These are phyloP conservation scores for Aspergillus calidoustus DNA, from an alignment of 2,329 filamentous ascomycete genomes.

Conservation along the genomic window DNA sequence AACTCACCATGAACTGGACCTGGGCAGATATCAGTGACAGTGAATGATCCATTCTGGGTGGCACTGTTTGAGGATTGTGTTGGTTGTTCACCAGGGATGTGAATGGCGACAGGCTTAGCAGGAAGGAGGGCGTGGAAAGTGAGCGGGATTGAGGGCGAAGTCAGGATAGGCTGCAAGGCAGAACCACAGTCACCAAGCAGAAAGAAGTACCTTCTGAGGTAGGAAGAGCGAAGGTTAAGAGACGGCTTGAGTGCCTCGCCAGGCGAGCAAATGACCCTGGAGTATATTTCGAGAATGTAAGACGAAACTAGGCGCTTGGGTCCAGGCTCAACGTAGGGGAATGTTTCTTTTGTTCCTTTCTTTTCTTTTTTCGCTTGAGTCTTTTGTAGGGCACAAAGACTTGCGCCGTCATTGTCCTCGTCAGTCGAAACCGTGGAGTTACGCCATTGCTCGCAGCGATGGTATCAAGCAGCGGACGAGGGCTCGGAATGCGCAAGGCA, in stretches of 20 bases:
- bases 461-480: constrained; percentile 24
- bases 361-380: constrained; percentile 26
- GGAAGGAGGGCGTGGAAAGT: background rate
- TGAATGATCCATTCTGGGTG: constrained; percentile 33
- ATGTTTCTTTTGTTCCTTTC: constrained; percentile 18
- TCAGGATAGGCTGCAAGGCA: background rate
- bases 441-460: constrained; percentile 28
- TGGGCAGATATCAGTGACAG: constrained; percentile 37
- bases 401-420: constrained; percentile 23
- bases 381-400: constrained; percentile 20
- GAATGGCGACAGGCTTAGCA: background rate
- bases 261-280: constrained; percentile 5
- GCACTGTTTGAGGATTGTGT: constrained; percentile 4
- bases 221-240: background rate
- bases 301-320: constrained; percentile 3
- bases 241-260: constrained; percentile 2
- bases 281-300: constrained; percentile 12
- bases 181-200: background rate
- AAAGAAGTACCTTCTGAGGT: background rate
- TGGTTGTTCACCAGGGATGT: background rate
- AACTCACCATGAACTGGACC: constrained; percentile 38
- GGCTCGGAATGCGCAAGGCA: constrained; percentile 10
- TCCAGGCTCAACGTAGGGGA: constrained; percentile 1
- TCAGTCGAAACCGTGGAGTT: constrained; percentile 18
- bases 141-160: background rate